Evolutionary conservation across 371 early-diverging fungal genomes (phyloP).

Genomic region (Cokeromyces recurvatus): DNA sequence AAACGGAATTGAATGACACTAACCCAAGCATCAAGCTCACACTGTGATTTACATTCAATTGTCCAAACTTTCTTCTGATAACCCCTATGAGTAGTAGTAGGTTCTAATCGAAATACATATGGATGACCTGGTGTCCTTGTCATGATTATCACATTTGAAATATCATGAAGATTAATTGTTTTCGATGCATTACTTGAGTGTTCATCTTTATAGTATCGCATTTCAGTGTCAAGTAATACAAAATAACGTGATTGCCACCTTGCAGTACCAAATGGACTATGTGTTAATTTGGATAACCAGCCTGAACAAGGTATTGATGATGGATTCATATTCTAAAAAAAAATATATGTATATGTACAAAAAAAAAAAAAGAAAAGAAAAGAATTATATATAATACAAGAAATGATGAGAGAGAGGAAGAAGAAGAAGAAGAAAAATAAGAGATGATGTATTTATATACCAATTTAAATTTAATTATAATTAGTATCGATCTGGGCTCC

Average conservation of each 20-base stretch:
- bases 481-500: too few relatives aligned
- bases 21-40: slow-evolving; percentile 23
- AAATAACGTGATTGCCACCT: slow-evolving; percentile 38
- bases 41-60: slow-evolving; percentile 22
- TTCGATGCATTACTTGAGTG: slow-evolving; percentile 21
- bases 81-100: slow-evolving; percentile 1
- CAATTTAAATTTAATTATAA: too few relatives aligned
- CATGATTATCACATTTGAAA: slow-evolving; percentile 8
- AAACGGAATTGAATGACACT: slow-evolving; percentile 11
- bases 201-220: slow-evolving; percentile 37
- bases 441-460: too few relatives aligned
- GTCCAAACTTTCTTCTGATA: slow-evolving; percentile 16
- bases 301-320: slow-evolving; percentile 6
- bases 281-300: slow-evolving; percentile 22
- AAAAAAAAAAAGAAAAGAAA: too few relatives aligned
- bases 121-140: slow-evolving; percentile 3
- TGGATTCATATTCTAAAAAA: too few relatives aligned
- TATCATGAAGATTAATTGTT: slow-evolving; percentile 20
- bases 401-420: too few relatives aligned
- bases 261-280: slow-evolving; percentile 18
- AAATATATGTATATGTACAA: too few relatives aligned
- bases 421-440: too few relatives aligned
- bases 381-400: too few relatives aligned
- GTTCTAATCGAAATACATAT: slow-evolving; percentile 26
- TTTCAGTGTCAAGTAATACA: slow-evolving; percentile 32